A percentile compares a stretch with the other conserved stretches of the same genome.
Evolutionary conservation across 2,329 filamentous ascomycete species (phyloP).

Genomic region (Fusarium nelsonii): DNA sequence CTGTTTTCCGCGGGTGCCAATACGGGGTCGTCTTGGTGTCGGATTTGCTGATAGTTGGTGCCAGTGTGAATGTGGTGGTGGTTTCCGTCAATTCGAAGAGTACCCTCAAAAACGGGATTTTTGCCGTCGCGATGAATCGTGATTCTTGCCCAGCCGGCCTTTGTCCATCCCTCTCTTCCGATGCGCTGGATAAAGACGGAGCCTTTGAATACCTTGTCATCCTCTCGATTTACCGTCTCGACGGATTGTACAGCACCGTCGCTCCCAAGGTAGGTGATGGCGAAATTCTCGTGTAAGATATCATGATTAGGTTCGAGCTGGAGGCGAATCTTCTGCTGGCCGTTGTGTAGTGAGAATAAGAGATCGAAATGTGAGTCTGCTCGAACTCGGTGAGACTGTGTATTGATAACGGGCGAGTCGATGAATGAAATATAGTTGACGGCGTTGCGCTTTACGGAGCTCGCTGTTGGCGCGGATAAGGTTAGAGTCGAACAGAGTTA

Average conservation of each 20-base stretch:
- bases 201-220: constrained; percentile 88
- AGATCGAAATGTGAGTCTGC: constrained; percentile 87
- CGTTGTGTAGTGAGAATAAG: constrained; percentile 78
- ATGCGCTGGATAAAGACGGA: constrained; percentile 76
- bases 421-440: constrained; percentile 79
- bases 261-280: constrained; percentile 76
- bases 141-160: constrained; percentile 89
- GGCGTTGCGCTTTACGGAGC: constrained; percentile 81
- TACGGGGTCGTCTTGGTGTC: constrained; percentile 77
- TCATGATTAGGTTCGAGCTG: constrained; percentile 91
- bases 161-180: constrained; percentile 75
- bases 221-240: constrained; percentile 78
- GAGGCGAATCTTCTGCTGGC: constrained; percentile 78
- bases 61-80: constrained; percentile 88
- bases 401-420: constrained; percentile 81
- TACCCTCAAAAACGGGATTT: constrained; percentile 87
- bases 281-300: constrained; percentile 81
- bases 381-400: constrained; percentile 82
- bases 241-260: constrained; percentile 76
- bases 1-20: constrained; percentile 62
- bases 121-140: constrained; percentile 81
- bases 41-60: constrained; percentile 79
- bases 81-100: constrained; percentile 83
- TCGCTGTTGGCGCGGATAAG: constrained; percentile 59
- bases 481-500: constrained; percentile 34